Evolutionary conservation across 345 rosid genomes (phyloP).

Genomic region (Salix viminalis): DNA sequence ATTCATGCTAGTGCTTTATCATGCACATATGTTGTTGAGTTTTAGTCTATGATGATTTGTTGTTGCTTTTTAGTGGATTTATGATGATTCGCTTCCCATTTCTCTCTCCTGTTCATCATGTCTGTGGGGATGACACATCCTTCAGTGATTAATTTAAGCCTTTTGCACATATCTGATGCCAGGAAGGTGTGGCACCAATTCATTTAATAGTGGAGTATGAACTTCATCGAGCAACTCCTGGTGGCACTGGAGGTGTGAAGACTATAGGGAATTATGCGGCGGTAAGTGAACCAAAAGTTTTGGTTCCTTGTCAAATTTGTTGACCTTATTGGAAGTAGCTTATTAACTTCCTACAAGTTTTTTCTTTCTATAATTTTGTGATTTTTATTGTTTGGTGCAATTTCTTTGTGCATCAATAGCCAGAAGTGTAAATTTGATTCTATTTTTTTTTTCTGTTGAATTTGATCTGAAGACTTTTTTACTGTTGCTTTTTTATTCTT

Average conservation of each 20-base stretch:
- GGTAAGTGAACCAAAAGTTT: slow-evolving; percentile 33
- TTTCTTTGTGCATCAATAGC: background rate
- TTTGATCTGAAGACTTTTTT: background rate
- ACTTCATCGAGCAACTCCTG: slow-evolving; percentile 89
- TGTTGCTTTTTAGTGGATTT: background rate
- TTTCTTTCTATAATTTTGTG: background rate
- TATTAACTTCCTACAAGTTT: background rate
- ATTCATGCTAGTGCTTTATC: background rate
- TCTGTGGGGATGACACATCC: background rate
- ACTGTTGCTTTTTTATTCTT: no score
- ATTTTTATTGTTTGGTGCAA: background rate
- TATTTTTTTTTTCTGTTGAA: no score
- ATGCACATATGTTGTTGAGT: background rate
- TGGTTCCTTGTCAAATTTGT: background rate
- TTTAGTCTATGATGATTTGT: background rate
- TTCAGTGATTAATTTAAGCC: background rate
- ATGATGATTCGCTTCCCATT: background rate
- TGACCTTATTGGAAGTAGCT: background rate
- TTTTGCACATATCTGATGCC: slow-evolving; percentile 19
- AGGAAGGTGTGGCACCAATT: slow-evolving; percentile 86
- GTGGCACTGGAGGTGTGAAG: slow-evolving; percentile 95
- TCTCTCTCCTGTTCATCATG: background rate
- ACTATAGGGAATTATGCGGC: slow-evolving; percentile 94
- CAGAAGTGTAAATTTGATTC: background rate
- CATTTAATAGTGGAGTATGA: slow-evolving; percentile 57